A percentile compares a stretch with the other conserved stretches of the same genome.
phyloP scores from a whole-genome alignment of 495 filamentous ascomycete species.

The Penicillium arizonense region DNA sequence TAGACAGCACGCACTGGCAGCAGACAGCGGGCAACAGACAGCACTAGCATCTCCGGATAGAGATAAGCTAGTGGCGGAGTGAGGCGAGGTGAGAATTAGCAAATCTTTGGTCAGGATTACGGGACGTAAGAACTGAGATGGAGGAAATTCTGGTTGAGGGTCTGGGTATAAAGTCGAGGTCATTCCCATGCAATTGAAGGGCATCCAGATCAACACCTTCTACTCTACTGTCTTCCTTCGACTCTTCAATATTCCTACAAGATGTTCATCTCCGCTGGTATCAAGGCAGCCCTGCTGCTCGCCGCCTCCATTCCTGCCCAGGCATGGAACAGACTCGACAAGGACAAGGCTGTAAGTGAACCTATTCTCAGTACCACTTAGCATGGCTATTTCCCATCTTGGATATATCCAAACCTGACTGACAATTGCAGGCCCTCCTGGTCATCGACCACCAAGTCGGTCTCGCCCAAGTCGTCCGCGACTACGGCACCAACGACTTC shows the following conservation, averaged over 20 bases:
- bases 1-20: background rate
- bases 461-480: slow-evolving; percentile 62
- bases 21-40: background rate
- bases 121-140: background rate
- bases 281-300: slow-evolving; percentile 17
- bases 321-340: slow-evolving; percentile 50
- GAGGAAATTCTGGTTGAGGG: background rate
- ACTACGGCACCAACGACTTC: slow-evolving; percentile 61
- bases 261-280: slow-evolving; percentile 14
- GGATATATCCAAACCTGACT: background rate
- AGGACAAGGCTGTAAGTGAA: slow-evolving; percentile 50
- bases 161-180: background rate
- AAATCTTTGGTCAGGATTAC: slow-evolving; percentile 4
- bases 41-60: background rate
- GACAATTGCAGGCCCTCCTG: slow-evolving; percentile 45
- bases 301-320: slow-evolving; percentile 17
- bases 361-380: too few relatives aligned
- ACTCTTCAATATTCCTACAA: background rate
- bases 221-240: background rate
- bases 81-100: background rate
- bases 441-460: slow-evolving; percentile 74
- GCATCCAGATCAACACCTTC: background rate
- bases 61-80: background rate
- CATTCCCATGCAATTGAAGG: background rate
- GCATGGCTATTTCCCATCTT: too few relatives aligned